Base-by-base conservation (phyloP, 306 rosid species). In the Castanea sativa region DNA sequence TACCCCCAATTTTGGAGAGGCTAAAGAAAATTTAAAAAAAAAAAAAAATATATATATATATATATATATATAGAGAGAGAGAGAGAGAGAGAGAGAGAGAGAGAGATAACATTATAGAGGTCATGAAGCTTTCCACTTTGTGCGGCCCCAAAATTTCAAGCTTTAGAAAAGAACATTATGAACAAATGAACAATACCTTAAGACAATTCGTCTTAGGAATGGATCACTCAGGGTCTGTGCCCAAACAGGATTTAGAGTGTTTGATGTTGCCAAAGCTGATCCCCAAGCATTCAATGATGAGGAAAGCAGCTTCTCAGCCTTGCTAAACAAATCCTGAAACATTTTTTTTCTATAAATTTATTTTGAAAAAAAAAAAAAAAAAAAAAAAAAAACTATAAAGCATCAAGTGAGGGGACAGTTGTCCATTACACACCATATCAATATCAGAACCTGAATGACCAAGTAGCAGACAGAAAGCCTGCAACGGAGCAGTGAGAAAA, bases 401-500 rank as follows among this genome's bases (percentile, higher is more conserved):
- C 19, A 77, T 51, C 55, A 85, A 76, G 79, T 70, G 70, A 76
- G 32, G 52, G 45, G 65, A 55, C 60, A 49, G 60, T 18, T 10
- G n/a, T 5, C 67, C 57, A 55, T 20, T 53, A 79, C 90, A 53
- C 74, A 95, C 99, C 98, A 73, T 57, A 68, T 92, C 98, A 78
- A 90, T 73, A 76, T 91, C 94, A 63, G 92, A 69, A 82, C 89
- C 90, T 49, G 96, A 85, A 85, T 87, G 77, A 84, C 94, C 94
- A 32, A 95, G 81, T 90, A 95, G 74, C 75, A 91, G 80, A 84
- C 96, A 91, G 76, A 95, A 83, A 80, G 96, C 97, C 88, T 92
- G 99, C 85, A 95, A 67, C 1, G 99, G 99, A 83, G 96, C 92
- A 35, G 99, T 88, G 65, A 95, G 92, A 81, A 95, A 95, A 91